Percentiles rank a stretch among this genome's conserved stretches.
Conservation (phyloP, 1,284 basidiomycete genomes). For the Vanrija sp. region DNA sequence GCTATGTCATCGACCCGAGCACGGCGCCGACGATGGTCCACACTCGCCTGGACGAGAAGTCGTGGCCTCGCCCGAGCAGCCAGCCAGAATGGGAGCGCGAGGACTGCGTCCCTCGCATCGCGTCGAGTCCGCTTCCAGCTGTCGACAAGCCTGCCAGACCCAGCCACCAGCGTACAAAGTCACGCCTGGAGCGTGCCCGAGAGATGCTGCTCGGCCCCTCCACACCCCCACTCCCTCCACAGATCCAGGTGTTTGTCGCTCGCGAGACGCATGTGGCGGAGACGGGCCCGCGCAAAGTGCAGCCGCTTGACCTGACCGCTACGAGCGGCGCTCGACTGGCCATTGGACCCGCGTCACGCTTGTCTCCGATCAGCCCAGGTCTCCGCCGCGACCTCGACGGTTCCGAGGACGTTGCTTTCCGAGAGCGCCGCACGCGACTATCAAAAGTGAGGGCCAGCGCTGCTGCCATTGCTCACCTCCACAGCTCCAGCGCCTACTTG, state of each 20-base stretch:
- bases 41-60: slow-evolving; percentile 14
- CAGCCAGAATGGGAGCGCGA: slow-evolving; percentile 26
- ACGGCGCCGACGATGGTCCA: slow-evolving; percentile 13
- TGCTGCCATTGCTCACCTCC: not conserved
- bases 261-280: slow-evolving; percentile 26
- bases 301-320: no score
- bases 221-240: no score
- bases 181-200: not conserved
- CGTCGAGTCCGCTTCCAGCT: not conserved
- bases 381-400: not conserved
- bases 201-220: no score
- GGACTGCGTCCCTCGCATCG: slow-evolving; percentile 23
- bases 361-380: not conserved
- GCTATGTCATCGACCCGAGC: slow-evolving; percentile 30
- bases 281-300: slow-evolving; percentile 3
- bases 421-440: slow-evolving; percentile 22
- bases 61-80: slow-evolving; percentile 13
- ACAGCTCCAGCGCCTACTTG: slow-evolving; percentile 28
- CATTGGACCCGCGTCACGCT: not conserved
- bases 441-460: slow-evolving; percentile 19
- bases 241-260: slow-evolving; percentile 17
- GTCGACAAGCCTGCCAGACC: not conserved
- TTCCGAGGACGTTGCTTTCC: slow-evolving; percentile 16
- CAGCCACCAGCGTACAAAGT: not conserved
- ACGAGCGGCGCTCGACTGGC: no score